Conservation (phyloP, 2,329 filamentous ascomycete species). For the Beauveria pseudobassiana region DNA sequence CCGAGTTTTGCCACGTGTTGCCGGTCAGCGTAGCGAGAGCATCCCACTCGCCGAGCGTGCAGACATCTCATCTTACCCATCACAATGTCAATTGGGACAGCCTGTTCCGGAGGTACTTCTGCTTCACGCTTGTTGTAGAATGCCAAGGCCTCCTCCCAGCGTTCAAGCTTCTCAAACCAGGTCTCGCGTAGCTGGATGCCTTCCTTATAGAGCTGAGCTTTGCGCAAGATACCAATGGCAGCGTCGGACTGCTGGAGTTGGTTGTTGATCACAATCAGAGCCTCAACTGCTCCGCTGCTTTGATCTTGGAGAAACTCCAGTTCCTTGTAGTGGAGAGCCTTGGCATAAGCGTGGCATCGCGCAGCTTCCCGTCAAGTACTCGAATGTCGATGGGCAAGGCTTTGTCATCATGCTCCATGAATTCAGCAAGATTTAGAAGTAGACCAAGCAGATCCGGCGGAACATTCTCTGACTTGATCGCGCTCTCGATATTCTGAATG, state of each 20-base stretch:
- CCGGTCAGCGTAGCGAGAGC: constrained; percentile 80
- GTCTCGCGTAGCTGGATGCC: constrained; percentile 91
- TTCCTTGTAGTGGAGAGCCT: constrained; percentile 98
- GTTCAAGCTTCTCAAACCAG: constrained; percentile 97
- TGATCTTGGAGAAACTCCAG: constrained; percentile 97
- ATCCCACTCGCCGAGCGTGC: constrained; percentile 95
- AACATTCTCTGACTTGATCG: constrained; percentile 90
- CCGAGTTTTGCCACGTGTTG: constrained; percentile 88
- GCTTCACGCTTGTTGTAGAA: constrained; percentile 84
- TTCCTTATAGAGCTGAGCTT: constrained; percentile 91
- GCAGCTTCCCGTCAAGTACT: constrained; percentile 86
- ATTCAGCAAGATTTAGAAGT: constrained; percentile 91
- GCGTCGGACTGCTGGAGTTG: constrained; percentile 97
- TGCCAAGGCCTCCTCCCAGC: constrained; percentile 93
- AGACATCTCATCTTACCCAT: constrained; percentile 99
- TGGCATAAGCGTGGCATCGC: constrained; percentile 95
- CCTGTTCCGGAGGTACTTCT: constrained; percentile 51
- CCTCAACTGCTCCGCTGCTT: constrained; percentile 90
- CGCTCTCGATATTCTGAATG: constrained; percentile 89
- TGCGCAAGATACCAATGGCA: constrained; percentile 92
- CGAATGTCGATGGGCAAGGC: constrained; percentile 95
- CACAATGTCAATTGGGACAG: constrained; percentile 78
- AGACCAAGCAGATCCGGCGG: constrained; percentile 93
- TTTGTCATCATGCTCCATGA: constrained; percentile 99
- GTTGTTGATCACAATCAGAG: constrained; percentile 98